phyloP scores from a whole-genome alignment of 805 yeast species.

The Tetrapisispora taiwanensis region DNA sequence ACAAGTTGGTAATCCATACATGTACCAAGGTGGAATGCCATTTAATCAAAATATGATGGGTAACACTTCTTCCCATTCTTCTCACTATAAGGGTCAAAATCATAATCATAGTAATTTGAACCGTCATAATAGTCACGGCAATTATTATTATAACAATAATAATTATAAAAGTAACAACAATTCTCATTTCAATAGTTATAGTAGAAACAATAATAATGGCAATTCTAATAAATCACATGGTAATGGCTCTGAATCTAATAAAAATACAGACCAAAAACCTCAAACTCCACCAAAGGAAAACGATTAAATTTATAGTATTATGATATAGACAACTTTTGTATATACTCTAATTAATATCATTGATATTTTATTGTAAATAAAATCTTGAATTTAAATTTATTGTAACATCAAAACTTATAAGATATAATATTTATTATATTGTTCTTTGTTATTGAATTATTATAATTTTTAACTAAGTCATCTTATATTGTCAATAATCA shows the following conservation, averaged over 20 bases:
- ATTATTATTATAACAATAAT: constrained; percentile 4
- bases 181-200: not conserved
- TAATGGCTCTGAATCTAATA: not conserved
- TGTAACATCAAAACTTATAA: too few species aligned
- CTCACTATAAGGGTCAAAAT: constrained; percentile 13
- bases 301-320: not conserved
- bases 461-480: too few species aligned
- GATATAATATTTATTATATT: too few species aligned
- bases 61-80: constrained; percentile 8
- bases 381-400: not conserved
- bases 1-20: constrained; percentile 15
- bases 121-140: constrained; percentile 9
- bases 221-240: not conserved
- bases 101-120: constrained; percentile 8
- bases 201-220: not conserved
- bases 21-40: constrained; percentile 22
- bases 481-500: too few species aligned
- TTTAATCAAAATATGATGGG: constrained; percentile 20
- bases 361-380: not conserved
- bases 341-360: not conserved
- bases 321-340: not conserved
- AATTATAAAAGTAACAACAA: constrained; percentile 1
- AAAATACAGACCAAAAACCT: not conserved
- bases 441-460: too few species aligned
- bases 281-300: not conserved